Percentiles rank a stretch among this genome's conserved stretches.
Conservation (phyloP, 176 grass and related monocot species). For the Thinopyrum elongatum region DNA sequence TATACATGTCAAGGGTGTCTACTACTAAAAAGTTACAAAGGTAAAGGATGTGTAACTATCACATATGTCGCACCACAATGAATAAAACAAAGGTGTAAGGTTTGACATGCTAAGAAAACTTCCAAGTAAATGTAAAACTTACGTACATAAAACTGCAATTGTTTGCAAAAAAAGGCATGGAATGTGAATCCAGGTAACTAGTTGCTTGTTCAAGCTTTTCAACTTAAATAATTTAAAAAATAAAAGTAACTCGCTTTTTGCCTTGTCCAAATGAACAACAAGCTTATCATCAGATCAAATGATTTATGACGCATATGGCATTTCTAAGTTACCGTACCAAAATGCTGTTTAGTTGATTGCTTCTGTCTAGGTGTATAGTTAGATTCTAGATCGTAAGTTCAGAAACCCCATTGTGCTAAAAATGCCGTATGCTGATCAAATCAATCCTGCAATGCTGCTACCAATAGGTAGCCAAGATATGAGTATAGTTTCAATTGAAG, state of each 20-base stretch:
- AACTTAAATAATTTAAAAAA: not conserved
- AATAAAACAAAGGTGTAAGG: not conserved
- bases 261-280: constrained; percentile 7
- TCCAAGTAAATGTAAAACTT: not conserved
- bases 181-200: not conserved
- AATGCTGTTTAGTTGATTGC: not conserved
- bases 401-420: not conserved
- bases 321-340: not conserved
- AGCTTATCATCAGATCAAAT: not conserved
- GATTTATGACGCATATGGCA: not conserved
- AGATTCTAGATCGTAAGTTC: not conserved
- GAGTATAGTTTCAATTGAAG: not conserved
- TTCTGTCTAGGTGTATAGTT: not conserved
- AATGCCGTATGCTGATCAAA: not conserved
- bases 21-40: not conserved
- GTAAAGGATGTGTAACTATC: not conserved
- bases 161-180: not conserved
- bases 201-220: not conserved
- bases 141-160: not conserved
- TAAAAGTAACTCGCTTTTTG: not conserved
- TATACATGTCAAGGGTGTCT: constrained; percentile 22
- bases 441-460: not conserved
- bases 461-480: not conserved
- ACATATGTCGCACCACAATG: not conserved
- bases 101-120: not conserved